Base-by-base conservation (phyloP, 1,284 basidiomycete species). In the Fomitopsis schrenkii region DNA sequence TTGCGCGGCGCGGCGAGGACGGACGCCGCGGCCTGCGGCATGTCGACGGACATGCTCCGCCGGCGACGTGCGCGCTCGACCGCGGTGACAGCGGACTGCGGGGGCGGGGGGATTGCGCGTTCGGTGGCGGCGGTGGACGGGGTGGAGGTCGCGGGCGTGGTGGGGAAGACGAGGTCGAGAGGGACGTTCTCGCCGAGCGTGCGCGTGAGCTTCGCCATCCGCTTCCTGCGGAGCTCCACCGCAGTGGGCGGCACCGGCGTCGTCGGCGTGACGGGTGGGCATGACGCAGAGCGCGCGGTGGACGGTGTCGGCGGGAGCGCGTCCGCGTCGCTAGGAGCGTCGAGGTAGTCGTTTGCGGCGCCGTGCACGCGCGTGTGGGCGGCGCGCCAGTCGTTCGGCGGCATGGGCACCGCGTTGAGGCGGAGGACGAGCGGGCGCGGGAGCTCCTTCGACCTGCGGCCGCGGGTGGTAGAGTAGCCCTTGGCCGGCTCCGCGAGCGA, bases 121-220 rank as follows among this genome's bases (percentile, higher is more conserved):
- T 30, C 48, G 35, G 19, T 19, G 14, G 42, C 59, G 7, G 63
- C 15, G 3, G 45, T 7, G 30, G 61, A 22, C 1, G 59, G 15
- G 15, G 60, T 42, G 0, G 62, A 8, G 36, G 41, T 45, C 52
- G 60, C 55, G n/a, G 61, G 41, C 59, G 53, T 44, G 44, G 65
- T 36, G 50, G 67, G 67, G 63, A 83, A 82, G 54, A 85, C 78
- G 58, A 85, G 77, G 67, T 84, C 81, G 5, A 76, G 73, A 2
- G 84, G 83, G 28, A 85, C 75, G 64, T 81, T 80, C 71, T 83
- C 83, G 8, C 84, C 84, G 2, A 85, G 71, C 1, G 80, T 83
- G 59, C 82, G 76, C 35, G 75, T 69, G 5, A 86, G 75, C 68
- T 84, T 84, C 9, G 80, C 80, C 73, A 85, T 77, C 53, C 74